Evolutionary conservation across 352 stramenopile species (phyloP).

Genomic region (Peronospora belbahrii): DNA sequence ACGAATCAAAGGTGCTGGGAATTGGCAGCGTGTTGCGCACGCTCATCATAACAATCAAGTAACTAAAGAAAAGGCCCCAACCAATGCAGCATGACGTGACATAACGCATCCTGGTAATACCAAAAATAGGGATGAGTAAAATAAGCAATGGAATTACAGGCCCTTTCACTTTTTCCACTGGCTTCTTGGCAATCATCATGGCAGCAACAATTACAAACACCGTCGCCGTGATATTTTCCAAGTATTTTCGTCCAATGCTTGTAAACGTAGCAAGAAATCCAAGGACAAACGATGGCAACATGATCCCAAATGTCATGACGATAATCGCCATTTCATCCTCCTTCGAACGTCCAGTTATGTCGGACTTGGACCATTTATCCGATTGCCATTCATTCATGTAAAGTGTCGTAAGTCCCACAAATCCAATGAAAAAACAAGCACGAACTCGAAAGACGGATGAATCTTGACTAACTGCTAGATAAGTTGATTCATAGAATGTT

Average conservation of each 20-base stretch:
- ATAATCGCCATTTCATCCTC: slow-evolving; percentile 40
- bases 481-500: slow-evolving; percentile 59
- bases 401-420: slow-evolving; percentile 46
- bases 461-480: slow-evolving; percentile 44
- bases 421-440: slow-evolving; percentile 47
- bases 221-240: slow-evolving; percentile 54
- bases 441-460: slow-evolving; percentile 48
- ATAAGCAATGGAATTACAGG: slow-evolving; percentile 73
- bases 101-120: slow-evolving; percentile 79
- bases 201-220: slow-evolving; percentile 54
- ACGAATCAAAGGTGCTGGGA: slow-evolving; percentile 43
- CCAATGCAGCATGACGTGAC: slow-evolving; percentile 63
- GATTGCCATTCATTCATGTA: slow-evolving; percentile 46
- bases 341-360: slow-evolving; percentile 25
- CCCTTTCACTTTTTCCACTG: slow-evolving; percentile 54
- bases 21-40: slow-evolving; percentile 31
- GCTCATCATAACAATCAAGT: slow-evolving; percentile 54
- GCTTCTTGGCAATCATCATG: slow-evolving; percentile 78
- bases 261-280: slow-evolving; percentile 52
- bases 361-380: slow-evolving; percentile 33
- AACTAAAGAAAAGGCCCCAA: slow-evolving; percentile 63
- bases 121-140: slow-evolving; percentile 74
- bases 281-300: slow-evolving; percentile 45
- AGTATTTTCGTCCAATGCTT: slow-evolving; percentile 30
- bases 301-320: slow-evolving; percentile 51